Base-by-base conservation (phyloP, 2,329 filamentous ascomycete genomes). In the Hymenoscyphus occultus region DNA sequence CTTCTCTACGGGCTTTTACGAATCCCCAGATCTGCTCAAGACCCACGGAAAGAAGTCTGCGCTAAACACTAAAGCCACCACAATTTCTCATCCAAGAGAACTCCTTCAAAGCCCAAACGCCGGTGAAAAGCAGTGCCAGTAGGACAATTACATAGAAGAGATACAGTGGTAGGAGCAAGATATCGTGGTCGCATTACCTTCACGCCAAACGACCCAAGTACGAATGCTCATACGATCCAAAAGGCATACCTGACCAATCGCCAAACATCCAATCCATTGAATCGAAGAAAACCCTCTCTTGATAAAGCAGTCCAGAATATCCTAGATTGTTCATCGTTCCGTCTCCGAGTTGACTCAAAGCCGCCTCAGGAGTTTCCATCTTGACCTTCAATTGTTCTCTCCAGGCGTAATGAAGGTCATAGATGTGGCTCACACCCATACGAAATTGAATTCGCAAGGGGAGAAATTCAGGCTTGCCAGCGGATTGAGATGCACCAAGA, bases 341-440 rank as follows among this genome's bases (percentile, higher is more conserved):
- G 16, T 31, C 28, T 39, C 19, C 39, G 5, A 39, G 31, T 35
- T 35, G 35, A 22, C 32, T 39, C 57, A 39, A 13, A 14, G 57
- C 35, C 7, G 19, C 22, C 32, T 51, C 39, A 31, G 39, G 19
- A 60, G 31, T 31, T 39, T n/a, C 61, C 9, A 31, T 31, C 28
- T 54, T 59, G 16, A 19, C 54, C 22, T 56, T 58, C 5, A 66
- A 57, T 3, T 58, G 57, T 22, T 86, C 83, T 66, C 86, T 81
- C 87, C 87, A 90, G 63, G 86, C 81, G 86, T 86, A 89, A 22
- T 89, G 85, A 19, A 84, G 86, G 75, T 90, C 87, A 71, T 85
- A 89, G 1, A 90, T 82, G 14, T 89, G 80, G 48, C 85, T 88
- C 80, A 90, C 86, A 70, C 86, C 88, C 82, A 88, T 89, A 14